Conservation (phyloP, 495 filamentous ascomycete genomes). For the Podospora didyma region DNA sequence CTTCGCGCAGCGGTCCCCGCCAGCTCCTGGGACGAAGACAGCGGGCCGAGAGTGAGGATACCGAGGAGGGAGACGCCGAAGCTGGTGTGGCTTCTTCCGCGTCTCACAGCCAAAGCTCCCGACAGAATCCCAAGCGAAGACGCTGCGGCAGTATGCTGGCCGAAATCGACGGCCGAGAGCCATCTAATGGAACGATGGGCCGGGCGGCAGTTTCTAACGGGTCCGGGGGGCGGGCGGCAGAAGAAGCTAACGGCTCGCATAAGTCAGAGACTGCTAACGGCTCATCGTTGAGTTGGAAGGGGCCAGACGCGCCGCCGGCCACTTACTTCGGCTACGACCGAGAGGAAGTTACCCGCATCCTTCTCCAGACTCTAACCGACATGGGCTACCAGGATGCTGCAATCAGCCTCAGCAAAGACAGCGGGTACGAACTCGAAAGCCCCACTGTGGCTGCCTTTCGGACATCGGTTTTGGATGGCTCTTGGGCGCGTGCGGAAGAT, state of each 20-base stretch:
- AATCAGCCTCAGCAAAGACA: slow-evolving; percentile 67
- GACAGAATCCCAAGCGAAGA: slow-evolving; percentile 18
- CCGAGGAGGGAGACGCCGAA: slow-evolving; percentile 16
- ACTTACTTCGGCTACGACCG: slow-evolving; percentile 74
- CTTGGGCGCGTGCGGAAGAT: slow-evolving; percentile 81
- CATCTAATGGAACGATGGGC: slow-evolving; percentile 30
- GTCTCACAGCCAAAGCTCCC: slow-evolving; percentile 1
- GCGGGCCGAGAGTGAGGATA: slow-evolving; percentile 17
- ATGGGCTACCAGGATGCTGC: slow-evolving; percentile 81
- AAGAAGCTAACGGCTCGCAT: slow-evolving; percentile 2
- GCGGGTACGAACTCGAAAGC: slow-evolving; percentile 85
- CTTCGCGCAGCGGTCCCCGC: slow-evolving; percentile 5
- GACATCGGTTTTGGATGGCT: slow-evolving; percentile 71
- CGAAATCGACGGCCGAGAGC: slow-evolving; percentile 28
- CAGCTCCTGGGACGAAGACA: slow-evolving; percentile 26
- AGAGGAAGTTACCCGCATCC: slow-evolving; percentile 87
- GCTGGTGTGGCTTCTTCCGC: slow-evolving; percentile 9
- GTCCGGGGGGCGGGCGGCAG: slow-evolving; percentile 31
- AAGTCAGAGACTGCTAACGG: slow-evolving; percentile 32
- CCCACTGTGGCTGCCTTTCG: slow-evolving; percentile 80
- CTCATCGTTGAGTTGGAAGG: slow-evolving; percentile 31
- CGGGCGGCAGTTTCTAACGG: slow-evolving; percentile 37
- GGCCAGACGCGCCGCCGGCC: slow-evolving; percentile 13
- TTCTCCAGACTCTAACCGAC: slow-evolving; percentile 87
- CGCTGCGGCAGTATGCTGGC: slow-evolving; percentile 28